A percentile compares a stretch with the other conserved stretches of the same genome.
These are phyloP conservation scores for Besnoitia besnoiti DNA, from an alignment of 169 alveolate genomes.

Conservation along the genomic window DNA sequence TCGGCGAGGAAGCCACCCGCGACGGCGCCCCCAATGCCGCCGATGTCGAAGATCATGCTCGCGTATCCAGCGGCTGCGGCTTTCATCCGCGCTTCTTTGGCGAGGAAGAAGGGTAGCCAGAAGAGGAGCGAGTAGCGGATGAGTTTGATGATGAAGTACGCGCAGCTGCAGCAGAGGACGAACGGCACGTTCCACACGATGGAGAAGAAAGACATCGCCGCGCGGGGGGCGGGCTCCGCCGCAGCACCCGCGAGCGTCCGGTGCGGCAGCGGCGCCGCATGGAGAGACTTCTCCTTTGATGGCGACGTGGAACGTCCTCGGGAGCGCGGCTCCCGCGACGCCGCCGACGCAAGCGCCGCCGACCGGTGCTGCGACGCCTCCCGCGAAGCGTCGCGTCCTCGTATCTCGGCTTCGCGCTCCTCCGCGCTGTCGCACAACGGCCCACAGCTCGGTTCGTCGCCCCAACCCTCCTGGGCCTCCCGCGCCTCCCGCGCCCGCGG, in stretches of 20 bases:
- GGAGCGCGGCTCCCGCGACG: neutral
- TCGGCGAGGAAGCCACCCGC: conserved; percentile 70
- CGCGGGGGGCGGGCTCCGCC: neutral
- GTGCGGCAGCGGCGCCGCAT: neutral
- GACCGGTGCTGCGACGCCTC: neutral
- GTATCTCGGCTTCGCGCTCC: neutral
- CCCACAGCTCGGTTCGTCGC: neutral
- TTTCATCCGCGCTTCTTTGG: conserved; percentile 52
- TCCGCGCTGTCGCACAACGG: too few relatives aligned
- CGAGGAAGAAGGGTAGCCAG: conserved; percentile 77
- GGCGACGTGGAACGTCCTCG: neutral
- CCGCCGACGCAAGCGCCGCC: neutral
- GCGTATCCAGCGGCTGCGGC: conserved; percentile 74
- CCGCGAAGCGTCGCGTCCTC: neutral
- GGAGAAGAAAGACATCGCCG: neutral
- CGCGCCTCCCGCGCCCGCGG: neutral
- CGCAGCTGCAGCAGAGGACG: conserved; percentile 14
- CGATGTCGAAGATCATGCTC: conserved; percentile 73
- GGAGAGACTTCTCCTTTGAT: too few relatives aligned
- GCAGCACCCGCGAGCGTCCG: neutral
- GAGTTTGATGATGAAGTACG: conserved; percentile 70
- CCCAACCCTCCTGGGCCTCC: neutral
- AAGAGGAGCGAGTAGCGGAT: conserved; percentile 73
- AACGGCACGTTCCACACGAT: conserved; percentile 6
- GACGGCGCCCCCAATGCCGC: conserved; percentile 77